Evolutionary conservation across 306 rosid genomes (phyloP).

Genomic region (Gastrolobium villosum): DNA sequence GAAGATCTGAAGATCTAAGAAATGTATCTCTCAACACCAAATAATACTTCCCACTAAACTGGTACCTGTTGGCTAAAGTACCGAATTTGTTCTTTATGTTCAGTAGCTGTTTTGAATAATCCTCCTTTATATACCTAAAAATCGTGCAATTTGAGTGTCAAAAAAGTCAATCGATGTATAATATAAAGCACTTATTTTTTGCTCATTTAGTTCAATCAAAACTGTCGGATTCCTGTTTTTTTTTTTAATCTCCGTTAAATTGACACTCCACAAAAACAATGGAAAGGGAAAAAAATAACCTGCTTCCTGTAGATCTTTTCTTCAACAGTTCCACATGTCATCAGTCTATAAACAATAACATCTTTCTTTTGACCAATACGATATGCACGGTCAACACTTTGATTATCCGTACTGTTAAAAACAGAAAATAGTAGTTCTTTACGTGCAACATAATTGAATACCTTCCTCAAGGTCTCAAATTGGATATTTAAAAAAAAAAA

Average conservation of each 20-base stretch:
- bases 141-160: slow-evolving; percentile 34
- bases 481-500: slow-evolving; percentile 18
- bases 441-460: slow-evolving; percentile 27
- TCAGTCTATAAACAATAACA: slow-evolving; percentile 89
- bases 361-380: slow-evolving; percentile 94
- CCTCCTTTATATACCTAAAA: slow-evolving; percentile 89
- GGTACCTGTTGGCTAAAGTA: slow-evolving; percentile 94
- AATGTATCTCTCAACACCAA: slow-evolving; percentile 23
- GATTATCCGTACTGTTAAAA: slow-evolving; percentile 84
- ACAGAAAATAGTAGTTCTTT: slow-evolving; percentile 20
- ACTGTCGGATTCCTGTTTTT: neutral
- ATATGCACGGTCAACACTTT: slow-evolving; percentile 98
- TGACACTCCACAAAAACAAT: slow-evolving; percentile 5
- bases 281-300: slow-evolving; percentile 51
- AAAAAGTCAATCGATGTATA: slow-evolving; percentile 17
- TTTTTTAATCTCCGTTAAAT: neutral
- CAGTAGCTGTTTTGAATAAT: slow-evolving; percentile 89
- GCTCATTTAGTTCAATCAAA: slow-evolving; percentile 25
- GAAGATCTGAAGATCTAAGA: neutral
- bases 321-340: slow-evolving; percentile 98
- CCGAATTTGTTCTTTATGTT: slow-evolving; percentile 93
- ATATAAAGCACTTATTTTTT: neutral
- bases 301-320: slow-evolving; percentile 96
- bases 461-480: neutral
- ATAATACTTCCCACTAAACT: slow-evolving; percentile 11